Base-by-base conservation (phyloP, 2,329 filamentous ascomycete genomes). In the Pyrenophora tritici-repentis region DNA sequence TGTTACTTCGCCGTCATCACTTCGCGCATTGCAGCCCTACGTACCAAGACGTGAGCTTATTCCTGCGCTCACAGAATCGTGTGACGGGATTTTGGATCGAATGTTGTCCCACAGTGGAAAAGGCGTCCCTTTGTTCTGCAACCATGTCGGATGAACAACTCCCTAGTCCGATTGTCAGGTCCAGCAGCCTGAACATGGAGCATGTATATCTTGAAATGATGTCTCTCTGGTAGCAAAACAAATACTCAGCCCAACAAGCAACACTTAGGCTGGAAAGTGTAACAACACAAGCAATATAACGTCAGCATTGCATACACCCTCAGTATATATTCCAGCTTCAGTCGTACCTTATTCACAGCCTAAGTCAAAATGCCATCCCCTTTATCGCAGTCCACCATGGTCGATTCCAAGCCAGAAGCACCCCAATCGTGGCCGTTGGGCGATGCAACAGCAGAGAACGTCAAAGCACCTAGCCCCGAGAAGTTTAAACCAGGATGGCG, bases 401-500 rank as follows among this genome's bases (percentile, higher is more conserved):
- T 59, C 33, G 51, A 59, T 5, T 5, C 35, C 5, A 59, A 59
- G 47, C 22, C 35, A 9, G 44, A 53, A 9, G 33, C 35, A 14
- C 50, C 52, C 8, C 24, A 20, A 32, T 20, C 55, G 18, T 42
- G 53, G 22, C 38, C 49, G 3, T 43, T 41, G 13, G 39, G 29
- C 24, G 52, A 61, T 29, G 52, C 58, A 31, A 18, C 32, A 18
- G 58, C 56, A 29, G 58, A 61, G 10, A 39, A 38, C 7, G 44
- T 51, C 2, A 8, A 49, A 35, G 40, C 55, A 4, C 36, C 53
- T n/a, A 43, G 47, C 33, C 53, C 43, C 12, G 53, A 59, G 32
- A 57, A 57, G 20, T 72, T 72, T 51, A 59, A 69, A 29, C 67
- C 68, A 40, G 65, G 66, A 62, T 67, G 65, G 63, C 56, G 61